These are phyloP conservation scores for Phanerochaete carnosa DNA, from an alignment of 768 basidiomycete genomes.

Conservation along the genomic window DNA sequence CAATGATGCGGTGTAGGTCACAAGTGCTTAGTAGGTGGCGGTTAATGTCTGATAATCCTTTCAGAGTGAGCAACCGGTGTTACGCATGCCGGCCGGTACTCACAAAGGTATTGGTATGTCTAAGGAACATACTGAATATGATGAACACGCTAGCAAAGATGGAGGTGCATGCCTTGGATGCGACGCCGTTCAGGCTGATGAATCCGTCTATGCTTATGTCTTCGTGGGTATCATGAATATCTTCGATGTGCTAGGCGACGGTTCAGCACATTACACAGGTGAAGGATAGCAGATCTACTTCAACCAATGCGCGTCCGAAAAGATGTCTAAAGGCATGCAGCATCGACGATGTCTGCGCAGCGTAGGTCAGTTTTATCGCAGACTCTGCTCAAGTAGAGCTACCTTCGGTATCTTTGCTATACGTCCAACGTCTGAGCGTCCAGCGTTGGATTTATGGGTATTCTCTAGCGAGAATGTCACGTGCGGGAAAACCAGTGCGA, in stretches of 20 bases:
- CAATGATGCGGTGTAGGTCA: slow-evolving; percentile 69
- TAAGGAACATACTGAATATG: slow-evolving; percentile 25
- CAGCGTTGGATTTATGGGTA: slow-evolving; percentile 35
- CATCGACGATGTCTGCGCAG: slow-evolving; percentile 55
- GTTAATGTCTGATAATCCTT: slow-evolving; percentile 80
- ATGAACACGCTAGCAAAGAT: not conserved
- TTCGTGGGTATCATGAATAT: slow-evolving; percentile 48
- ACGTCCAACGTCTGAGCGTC: slow-evolving; percentile 37
- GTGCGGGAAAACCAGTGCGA: slow-evolving; percentile 68
- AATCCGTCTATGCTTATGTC: slow-evolving; percentile 72
- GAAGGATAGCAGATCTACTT: slow-evolving; percentile 40
- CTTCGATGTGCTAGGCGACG: slow-evolving; percentile 58
- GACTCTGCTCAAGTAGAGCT: not conserved
- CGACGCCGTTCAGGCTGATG: slow-evolving; percentile 73
- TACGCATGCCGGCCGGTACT: slow-evolving; percentile 19
- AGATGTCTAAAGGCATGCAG: slow-evolving; percentile 68
- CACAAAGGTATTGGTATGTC: slow-evolving; percentile 89
- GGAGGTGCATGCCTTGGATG: slow-evolving; percentile 55
- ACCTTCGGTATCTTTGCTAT: slow-evolving; percentile 70
- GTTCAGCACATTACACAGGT: not conserved
- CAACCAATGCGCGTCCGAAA: slow-evolving; percentile 67
- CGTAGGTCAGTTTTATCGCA: not conserved
- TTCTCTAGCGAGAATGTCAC: slow-evolving; percentile 71
- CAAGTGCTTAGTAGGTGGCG: slow-evolving; percentile 60
- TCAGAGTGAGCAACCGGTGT: slow-evolving; percentile 19